phyloP scores from a whole-genome alignment of 495 filamentous ascomycete species.

The Acidiella bohemica region DNA sequence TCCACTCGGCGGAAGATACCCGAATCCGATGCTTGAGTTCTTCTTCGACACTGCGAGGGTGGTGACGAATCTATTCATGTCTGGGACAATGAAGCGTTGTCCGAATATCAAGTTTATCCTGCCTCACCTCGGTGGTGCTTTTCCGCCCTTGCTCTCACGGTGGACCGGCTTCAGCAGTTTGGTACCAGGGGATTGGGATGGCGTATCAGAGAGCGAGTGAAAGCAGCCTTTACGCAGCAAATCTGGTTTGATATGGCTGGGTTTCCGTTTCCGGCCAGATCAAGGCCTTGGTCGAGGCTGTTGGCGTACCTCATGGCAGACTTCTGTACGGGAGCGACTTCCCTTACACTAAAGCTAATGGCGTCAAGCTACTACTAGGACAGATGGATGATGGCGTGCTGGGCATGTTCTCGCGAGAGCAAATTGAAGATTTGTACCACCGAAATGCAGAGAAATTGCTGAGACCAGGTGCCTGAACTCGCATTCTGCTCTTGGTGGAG shows the following conservation, averaged over 20 bases:
- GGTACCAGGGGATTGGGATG: conserved; percentile 14
- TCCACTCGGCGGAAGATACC: conserved; percentile 22
- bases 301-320: conserved; percentile 24
- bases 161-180: conserved; percentile 28
- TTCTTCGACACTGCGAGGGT: conserved; percentile 41
- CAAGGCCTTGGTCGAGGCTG: conserved; percentile 17
- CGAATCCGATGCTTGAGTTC: conserved; percentile 42
- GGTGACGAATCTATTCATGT: conserved; percentile 37
- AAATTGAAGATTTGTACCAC: conserved; percentile 22
- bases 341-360: conserved; percentile 10
- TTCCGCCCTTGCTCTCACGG: conserved; percentile 35
- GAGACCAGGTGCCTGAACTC: too few species aligned
- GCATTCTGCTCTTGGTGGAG: too few species aligned
- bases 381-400: conserved; percentile 25
- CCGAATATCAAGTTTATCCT: conserved; percentile 36
- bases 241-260: conserved; percentile 36
- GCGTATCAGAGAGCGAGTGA: conserved; percentile 6
- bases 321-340: conserved; percentile 39
- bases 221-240: conserved; percentile 26
- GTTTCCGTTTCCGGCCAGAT: conserved; percentile 31
- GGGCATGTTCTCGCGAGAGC: conserved; percentile 20
- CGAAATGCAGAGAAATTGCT: conserved; percentile 24
- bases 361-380: conserved; percentile 13
- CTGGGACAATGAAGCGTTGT: conserved; percentile 33
- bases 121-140: conserved; percentile 36